Evolutionary conservation across 306 rosid species (phyloP), one percentile per base, ranked within the genome.

Genomic region (Cajanus cajan): DNA sequence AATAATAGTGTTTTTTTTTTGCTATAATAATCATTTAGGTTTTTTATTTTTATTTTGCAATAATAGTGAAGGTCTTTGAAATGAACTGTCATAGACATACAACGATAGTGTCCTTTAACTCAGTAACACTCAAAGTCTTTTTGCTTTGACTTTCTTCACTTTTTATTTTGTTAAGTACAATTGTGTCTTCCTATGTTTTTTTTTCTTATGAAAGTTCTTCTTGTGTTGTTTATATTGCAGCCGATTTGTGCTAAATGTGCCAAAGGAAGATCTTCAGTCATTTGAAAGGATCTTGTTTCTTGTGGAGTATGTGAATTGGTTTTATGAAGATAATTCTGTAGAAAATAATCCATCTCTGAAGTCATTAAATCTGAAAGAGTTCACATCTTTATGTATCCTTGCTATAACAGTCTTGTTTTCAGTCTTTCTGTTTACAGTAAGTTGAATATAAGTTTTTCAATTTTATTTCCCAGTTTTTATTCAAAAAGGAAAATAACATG

Each of bases 251-350:
- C 88, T 95, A 70, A 95, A 95, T 78, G 97, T 92, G 66, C 98
- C 98, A 15, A 84, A 91, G 90, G 98, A 95, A 89, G 98, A 95
- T 82, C 91, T 95, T 61, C 94, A 95, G 67, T 95, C 98, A 68
- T 95, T 95, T 78, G 98, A 95, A 87, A 90, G 98, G 86, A 88
- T 95, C 77, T 85, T 95, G 71, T 95, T 95, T 86, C 96, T 95
- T 0, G 98, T 95, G 90, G 98, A 92, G 86, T 91, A 95, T 82
- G 98, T 98, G 3, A 98, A 95, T 91, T 95, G 98, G 98, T 95
- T 87, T 86, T 91, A 95, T 71, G 99, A 95, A 78, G 99, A 95
- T 85, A 95, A 95, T 82, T 95, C 99, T 15, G 98, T 95, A 36
- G 99, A 95, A 84, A 92, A 87, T 31, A 91, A 95, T 83, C 97